These are phyloP conservation scores for Amanita polypyramis DNA, from an alignment of 768 basidiomycete genomes.

Conservation along the genomic window DNA sequence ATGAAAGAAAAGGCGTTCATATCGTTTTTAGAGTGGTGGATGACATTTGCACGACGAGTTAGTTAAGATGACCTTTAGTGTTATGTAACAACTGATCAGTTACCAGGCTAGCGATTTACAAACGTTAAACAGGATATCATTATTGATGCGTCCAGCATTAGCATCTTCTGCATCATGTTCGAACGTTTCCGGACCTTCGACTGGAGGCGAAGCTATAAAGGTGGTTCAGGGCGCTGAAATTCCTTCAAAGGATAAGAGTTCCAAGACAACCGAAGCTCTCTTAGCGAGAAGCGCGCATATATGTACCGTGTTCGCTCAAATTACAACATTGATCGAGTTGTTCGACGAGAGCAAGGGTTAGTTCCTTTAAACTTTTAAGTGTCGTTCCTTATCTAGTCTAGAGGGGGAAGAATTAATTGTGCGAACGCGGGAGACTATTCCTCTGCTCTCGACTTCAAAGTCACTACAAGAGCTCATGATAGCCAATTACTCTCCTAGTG, in stretches of 20 bases:
- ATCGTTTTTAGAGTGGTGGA: constrained; percentile 65
- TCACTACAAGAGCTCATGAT: constrained; percentile 5
- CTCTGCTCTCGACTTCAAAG: neutral
- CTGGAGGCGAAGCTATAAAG: neutral
- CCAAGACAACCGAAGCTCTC: neutral
- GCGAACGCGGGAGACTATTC: neutral
- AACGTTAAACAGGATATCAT: constrained; percentile 26
- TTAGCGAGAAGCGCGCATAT: constrained; percentile 3
- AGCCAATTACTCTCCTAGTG: neutral
- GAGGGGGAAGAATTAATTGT: neutral
- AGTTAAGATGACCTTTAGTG: constrained; percentile 10
- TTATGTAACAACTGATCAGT: neutral
- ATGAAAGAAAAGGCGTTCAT: constrained; percentile 42
- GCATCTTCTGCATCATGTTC: neutral
- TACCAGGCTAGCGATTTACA: constrained; percentile 37
- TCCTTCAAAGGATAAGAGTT: neutral
- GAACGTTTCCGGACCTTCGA: neutral
- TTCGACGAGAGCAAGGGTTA: neutral
- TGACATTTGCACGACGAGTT: constrained; percentile 56
- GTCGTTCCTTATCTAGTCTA: neutral
- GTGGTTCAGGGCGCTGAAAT: neutral
- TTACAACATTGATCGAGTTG: constrained; percentile 1
- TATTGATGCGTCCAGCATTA: neutral
- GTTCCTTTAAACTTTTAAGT: neutral
- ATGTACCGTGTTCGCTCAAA: constrained; percentile 5